phyloP scores from a whole-genome alignment of 306 rosid genomes.

The Medicago arabica region DNA sequence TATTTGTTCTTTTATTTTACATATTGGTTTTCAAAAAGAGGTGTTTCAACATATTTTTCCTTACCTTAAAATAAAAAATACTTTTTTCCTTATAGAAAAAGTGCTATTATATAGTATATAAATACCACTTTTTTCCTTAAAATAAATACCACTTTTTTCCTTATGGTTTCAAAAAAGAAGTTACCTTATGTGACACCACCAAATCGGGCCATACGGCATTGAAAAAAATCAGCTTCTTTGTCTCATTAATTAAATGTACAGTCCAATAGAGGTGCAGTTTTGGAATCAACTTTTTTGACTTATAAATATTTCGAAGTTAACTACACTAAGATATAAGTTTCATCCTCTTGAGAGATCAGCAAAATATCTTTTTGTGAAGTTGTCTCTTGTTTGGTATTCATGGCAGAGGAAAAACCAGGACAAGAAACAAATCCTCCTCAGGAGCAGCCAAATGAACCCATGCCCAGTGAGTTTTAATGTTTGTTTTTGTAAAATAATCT shows the following conservation, averaged over 20 bases:
- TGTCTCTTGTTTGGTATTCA: neutral
- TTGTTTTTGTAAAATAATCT: neutral
- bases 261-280: constrained; percentile 7
- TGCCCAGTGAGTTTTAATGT: constrained; percentile 40
- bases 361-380: neutral
- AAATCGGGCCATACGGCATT: neutral
- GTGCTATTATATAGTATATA: no score
- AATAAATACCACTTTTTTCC: neutral
- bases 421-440: constrained; percentile 27
- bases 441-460: constrained; percentile 39
- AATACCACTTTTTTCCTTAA: neutral
- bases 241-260: neutral
- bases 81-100: no score
- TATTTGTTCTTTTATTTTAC: no score
- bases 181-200: constrained; percentile 4
- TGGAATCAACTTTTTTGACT: neutral
- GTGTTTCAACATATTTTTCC: no score
- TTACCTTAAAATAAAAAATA: no score
- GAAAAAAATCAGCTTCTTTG: no score
- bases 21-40: no score
- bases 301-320: neutral
- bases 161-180: neutral
- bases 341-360: neutral
- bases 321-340: neutral
- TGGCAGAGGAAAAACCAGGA: constrained; percentile 51